These are phyloP conservation scores for Penicillium ochrochloron DNA, from an alignment of 495 filamentous ascomycete genomes.

Conservation along the genomic window DNA sequence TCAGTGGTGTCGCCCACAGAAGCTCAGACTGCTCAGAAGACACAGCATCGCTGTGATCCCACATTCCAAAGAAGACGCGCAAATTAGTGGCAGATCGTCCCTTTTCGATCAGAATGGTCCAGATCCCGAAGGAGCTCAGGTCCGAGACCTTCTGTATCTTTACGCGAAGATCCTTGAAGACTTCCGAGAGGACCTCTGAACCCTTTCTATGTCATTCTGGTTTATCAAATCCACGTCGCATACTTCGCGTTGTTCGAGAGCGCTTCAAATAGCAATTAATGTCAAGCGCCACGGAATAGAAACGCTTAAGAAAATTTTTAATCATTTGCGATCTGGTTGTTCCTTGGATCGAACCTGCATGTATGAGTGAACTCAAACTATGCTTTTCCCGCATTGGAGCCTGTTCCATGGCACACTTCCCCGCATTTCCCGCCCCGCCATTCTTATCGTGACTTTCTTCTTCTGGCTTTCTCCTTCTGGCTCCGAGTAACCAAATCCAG, in stretches of 20 bases:
- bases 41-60: constrained; percentile 2
- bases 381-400: background rate
- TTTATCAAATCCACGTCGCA: background rate
- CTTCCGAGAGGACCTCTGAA: background rate
- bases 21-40: background rate
- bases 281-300: background rate
- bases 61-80: background rate
- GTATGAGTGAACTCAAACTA: background rate
- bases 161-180: background rate
- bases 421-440: constrained; percentile 1
- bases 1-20: background rate
- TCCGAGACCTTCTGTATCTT: background rate
- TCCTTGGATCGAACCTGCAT: background rate
- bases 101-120: background rate
- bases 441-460: background rate
- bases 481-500: background rate
- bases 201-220: background rate
- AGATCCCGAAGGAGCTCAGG: background rate
- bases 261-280: background rate
- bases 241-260: background rate
- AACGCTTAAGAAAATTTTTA: background rate
- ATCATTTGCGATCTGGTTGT: background rate
- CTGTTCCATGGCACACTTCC: background rate
- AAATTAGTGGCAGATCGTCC: background rate
- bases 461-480: background rate